Base-by-base conservation (phyloP, 2,329 filamentous ascomycete genomes). In the Trichoderma hamatum region DNA sequence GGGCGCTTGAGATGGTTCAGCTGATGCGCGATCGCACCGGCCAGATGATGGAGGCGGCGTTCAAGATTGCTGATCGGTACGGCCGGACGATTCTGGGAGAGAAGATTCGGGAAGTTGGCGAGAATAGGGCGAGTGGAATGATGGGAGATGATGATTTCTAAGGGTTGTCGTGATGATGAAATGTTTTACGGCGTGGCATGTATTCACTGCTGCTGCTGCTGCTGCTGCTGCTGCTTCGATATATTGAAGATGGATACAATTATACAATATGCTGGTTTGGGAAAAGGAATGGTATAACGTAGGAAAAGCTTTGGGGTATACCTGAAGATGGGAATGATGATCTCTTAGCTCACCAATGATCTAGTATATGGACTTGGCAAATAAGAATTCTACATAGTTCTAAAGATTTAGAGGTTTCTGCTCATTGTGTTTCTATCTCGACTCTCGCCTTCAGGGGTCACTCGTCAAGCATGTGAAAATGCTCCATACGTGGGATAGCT, bases 41-140 rank as follows among this genome's bases (percentile, higher is more conserved):
- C 21, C 90, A 92, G 78, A 97, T 97, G 92, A 80, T 97, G 69
- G 94, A 97, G 78, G 92, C 95, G 5, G 96, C 96, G 1, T 88
- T 89, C 68, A 97, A 96, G 85, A 88, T 99, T 61, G 96, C 96
- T 10, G 88, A 91, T 77, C 85, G 95, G 74, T 99, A 96, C 81
- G 92, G 92, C 11, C 85, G 92, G 70, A 86, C 87, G 51, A 87
- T 97, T 30, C 80, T 99, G 73, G 91, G 91, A 52, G 93, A 95
- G 75, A 98, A 98, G 87, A 98, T 99, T 76, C 86, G 90, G 63
- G 92, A 96, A 77, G 75, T 96, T 74, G 94, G 90, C 0, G 94
- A 97, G 83, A 84, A 84, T 76, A 85, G 89, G 76, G 80, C 90
- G 51, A 84, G 85, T 70, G 89, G 87, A 10, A 81, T 87, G 77